Conservation (phyloP, 2,329 filamentous ascomycete genomes). For the Pseudogymnoascus destructans region DNA sequence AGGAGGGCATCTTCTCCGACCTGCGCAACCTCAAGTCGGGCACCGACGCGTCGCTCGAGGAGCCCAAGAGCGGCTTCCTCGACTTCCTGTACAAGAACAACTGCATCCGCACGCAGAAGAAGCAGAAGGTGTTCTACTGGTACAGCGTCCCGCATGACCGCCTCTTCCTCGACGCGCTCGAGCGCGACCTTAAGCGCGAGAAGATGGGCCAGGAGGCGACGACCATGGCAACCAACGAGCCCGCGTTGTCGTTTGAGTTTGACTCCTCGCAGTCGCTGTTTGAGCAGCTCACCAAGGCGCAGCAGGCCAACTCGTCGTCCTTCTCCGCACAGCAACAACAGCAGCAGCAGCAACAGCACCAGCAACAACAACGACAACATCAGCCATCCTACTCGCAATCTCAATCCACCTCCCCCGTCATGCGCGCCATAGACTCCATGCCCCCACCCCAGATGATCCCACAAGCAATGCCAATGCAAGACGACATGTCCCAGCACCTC, state of each 20-base stretch:
- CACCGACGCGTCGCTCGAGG: constrained; percentile 93
- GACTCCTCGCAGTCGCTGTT: constrained; percentile 98
- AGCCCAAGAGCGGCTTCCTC: constrained; percentile 95
- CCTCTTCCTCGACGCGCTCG: constrained; percentile 90
- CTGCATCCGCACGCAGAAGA: constrained; percentile 99
- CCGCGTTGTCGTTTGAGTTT: constrained; percentile 95
- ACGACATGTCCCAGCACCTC: constrained; percentile 51
- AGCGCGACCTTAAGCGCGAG: constrained; percentile 94
- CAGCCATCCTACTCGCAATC: constrained; percentile 45
- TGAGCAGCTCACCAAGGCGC: constrained; percentile 97
- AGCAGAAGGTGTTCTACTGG: constrained; percentile 99
- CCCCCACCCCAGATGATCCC: constrained; percentile 77
- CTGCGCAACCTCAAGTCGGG: constrained; percentile 96
- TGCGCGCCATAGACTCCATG: constrained; percentile 88
- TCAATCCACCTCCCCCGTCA: constrained; percentile 76
- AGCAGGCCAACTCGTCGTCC: constrained; percentile 95
- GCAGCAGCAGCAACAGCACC: constrained; percentile 41
- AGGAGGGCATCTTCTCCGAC: constrained; percentile 98
- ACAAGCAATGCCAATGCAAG: constrained; percentile 38
- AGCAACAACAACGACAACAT: neutral
- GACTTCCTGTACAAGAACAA: constrained; percentile 99
- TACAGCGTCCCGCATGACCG: constrained; percentile 98
- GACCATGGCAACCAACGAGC: constrained; percentile 91
- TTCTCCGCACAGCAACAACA: constrained; percentile 54
- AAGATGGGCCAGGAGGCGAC: constrained; percentile 99